These are phyloP conservation scores for Metschnikowia lochheadii DNA, from an alignment of 805 yeast genomes.

Conservation along the genomic window DNA sequence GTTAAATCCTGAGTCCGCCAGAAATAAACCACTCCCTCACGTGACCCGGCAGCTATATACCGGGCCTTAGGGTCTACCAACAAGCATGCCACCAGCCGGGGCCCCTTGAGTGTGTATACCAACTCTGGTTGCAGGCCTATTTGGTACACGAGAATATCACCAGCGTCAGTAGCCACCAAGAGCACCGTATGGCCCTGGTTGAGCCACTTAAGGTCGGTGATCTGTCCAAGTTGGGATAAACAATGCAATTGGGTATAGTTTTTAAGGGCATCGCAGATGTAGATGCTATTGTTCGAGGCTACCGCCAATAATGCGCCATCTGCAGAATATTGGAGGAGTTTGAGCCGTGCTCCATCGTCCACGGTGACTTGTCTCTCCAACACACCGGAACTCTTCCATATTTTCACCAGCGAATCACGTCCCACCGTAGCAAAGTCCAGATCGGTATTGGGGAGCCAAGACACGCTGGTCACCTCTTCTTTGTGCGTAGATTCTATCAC, in stretches of 20 bases:
- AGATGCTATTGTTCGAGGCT: conserved; percentile 37
- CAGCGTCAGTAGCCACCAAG: conserved; percentile 44
- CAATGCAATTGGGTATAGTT: conserved; percentile 24
- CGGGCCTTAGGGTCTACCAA: conserved; percentile 51
- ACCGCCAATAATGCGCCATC: conserved; percentile 47
- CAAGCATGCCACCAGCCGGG: conserved; percentile 47
- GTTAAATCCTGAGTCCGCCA: conserved; percentile 45
- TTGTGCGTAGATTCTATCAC: conserved; percentile 40
- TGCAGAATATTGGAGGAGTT: conserved; percentile 35
- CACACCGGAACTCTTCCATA: conserved; percentile 19
- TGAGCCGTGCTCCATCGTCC: conserved; percentile 12
- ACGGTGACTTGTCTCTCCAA: conserved; percentile 19
- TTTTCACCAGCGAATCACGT: conserved; percentile 40
- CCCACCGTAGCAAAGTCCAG: conserved; percentile 47
- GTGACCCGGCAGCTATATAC: conserved; percentile 50
- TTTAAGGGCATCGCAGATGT: conserved; percentile 29
- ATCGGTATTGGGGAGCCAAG: conserved; percentile 49
- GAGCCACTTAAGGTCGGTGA: conserved; percentile 45
- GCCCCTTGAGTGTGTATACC: conserved; percentile 31
- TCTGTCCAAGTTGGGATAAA: conserved; percentile 8
- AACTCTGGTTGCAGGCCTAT: background rate
- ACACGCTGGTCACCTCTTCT: conserved; percentile 35
- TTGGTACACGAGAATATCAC: conserved; percentile 33
- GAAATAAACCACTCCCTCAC: conserved; percentile 52
- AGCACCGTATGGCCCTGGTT: conserved; percentile 34